A percentile compares a stretch with the other conserved stretches of the same genome.
These are phyloP conservation scores for Paecilomyces fulvus DNA, from an alignment of 2,329 filamentous ascomycete species.

Conservation along the genomic window DNA sequence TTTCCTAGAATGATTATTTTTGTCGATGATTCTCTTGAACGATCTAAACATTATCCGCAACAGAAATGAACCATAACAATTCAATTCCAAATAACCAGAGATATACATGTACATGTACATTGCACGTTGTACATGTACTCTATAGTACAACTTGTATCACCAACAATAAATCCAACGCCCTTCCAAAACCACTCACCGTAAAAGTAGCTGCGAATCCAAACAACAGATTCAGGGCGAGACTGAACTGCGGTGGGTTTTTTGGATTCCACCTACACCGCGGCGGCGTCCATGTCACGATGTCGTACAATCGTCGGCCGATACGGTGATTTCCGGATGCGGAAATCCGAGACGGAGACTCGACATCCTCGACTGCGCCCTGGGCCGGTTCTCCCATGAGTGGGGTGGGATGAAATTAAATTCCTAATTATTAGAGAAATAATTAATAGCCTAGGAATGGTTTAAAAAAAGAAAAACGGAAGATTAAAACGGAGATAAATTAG, in stretches of 20 bases:
- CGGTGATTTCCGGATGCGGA: neutral
- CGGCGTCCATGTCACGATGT: slow-evolving; percentile 51
- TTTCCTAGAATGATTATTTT: neutral
- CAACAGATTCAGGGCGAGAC: slow-evolving; percentile 58
- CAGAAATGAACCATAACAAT: neutral
- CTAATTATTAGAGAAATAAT: neutral
- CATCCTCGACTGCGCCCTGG: neutral
- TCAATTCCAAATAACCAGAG: neutral
- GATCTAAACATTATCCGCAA: neutral
- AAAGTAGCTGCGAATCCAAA: slow-evolving; percentile 48
- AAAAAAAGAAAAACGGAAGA: no score
- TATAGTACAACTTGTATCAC: neutral
- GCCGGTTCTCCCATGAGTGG: neutral
- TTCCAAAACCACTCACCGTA: slow-evolving; percentile 7
- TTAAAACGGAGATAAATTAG: no score
- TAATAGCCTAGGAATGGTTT: neutral
- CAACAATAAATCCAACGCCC: neutral
- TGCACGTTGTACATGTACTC: neutral
- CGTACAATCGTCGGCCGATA: slow-evolving; percentile 1
- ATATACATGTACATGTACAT: neutral
- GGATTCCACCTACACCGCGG: slow-evolving; percentile 60
- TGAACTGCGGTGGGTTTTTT: slow-evolving; percentile 58
- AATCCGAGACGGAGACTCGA: neutral
- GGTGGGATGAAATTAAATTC: neutral
- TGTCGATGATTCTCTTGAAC: neutral